Evolutionary conservation across 257 asterid species (phyloP).

Genomic region (Pogostemon cablin): DNA sequence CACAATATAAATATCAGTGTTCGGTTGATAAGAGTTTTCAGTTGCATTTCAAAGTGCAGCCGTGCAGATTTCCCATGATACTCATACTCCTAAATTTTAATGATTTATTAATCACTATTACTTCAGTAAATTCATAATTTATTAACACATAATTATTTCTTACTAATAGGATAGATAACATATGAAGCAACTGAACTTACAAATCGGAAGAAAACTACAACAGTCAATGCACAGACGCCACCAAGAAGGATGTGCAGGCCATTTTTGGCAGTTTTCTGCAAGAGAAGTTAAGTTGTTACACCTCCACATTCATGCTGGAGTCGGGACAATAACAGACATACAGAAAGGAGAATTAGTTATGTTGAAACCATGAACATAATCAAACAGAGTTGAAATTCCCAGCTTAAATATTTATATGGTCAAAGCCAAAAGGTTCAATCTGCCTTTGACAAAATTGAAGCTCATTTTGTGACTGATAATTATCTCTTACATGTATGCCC

Average conservation of each 20-base stretch:
- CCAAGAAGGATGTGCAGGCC: slow-evolving; percentile 96
- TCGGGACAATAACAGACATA: not conserved
- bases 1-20: slow-evolving; percentile 18
- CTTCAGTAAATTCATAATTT: not conserved
- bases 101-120: slow-evolving; percentile 3
- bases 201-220: slow-evolving; percentile 87
- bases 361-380: slow-evolving; percentile 15
- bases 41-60: slow-evolving; percentile 9
- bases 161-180: slow-evolving; percentile 7
- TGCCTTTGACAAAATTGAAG: slow-evolving; percentile 4
- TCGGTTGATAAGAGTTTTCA: slow-evolving; percentile 6
- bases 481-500: slow-evolving; percentile 1
- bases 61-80: slow-evolving; percentile 1
- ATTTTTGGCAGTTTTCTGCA: slow-evolving; percentile 82
- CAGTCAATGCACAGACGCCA: slow-evolving; percentile 87
- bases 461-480: not conserved
- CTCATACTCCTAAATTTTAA: slow-evolving; percentile 17
- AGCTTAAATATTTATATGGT: not conserved
- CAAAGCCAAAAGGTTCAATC: not conserved
- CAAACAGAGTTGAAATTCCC: slow-evolving; percentile 8
- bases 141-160: slow-evolving; percentile 6
- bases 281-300: slow-evolving; percentile 31
- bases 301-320: slow-evolving; percentile 2
- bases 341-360: slow-evolving; percentile 3
- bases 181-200: slow-evolving; percentile 58